These are phyloP conservation scores for Fusarium piperis DNA, from an alignment of 2,329 filamentous ascomycete species.

Conservation along the genomic window DNA sequence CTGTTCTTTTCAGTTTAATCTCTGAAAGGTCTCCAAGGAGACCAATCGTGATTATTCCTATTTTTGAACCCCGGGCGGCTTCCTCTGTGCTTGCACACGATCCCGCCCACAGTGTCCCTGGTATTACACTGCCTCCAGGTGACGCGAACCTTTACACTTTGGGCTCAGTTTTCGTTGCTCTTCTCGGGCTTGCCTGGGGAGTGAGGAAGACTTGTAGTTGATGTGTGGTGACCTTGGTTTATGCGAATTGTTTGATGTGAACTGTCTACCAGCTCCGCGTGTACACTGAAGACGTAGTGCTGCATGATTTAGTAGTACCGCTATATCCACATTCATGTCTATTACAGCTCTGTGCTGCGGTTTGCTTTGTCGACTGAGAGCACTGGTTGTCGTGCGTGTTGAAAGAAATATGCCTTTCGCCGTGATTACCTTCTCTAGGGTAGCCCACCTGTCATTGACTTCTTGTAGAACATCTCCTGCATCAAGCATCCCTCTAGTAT, in stretches of 20 bases:
- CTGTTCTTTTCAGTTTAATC: constrained; percentile 98
- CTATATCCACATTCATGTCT: not conserved
- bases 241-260: not conserved
- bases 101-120: constrained; percentile 50
- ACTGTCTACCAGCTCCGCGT: no score
- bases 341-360: no score
- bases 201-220: constrained; percentile 45
- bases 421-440: not conserved
- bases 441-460: not conserved
- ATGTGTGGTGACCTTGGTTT: not conserved
- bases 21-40: constrained; percentile 83
- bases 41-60: constrained; percentile 83
- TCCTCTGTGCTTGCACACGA: constrained; percentile 52
- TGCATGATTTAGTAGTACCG: not conserved
- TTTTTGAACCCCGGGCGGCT: constrained; percentile 53
- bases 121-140: constrained; percentile 55
- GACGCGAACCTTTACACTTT: constrained; percentile 46
- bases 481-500: not conserved
- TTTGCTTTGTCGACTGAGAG: no score
- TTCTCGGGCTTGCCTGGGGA: constrained; percentile 43
- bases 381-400: no score
- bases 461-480: not conserved
- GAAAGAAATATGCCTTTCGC: not conserved
- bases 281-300: no score
- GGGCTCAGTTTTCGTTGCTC: constrained; percentile 48